These are phyloP conservation scores for Primulina tabacum DNA, from an alignment of 257 asterid genomes.

Conservation along the genomic window DNA sequence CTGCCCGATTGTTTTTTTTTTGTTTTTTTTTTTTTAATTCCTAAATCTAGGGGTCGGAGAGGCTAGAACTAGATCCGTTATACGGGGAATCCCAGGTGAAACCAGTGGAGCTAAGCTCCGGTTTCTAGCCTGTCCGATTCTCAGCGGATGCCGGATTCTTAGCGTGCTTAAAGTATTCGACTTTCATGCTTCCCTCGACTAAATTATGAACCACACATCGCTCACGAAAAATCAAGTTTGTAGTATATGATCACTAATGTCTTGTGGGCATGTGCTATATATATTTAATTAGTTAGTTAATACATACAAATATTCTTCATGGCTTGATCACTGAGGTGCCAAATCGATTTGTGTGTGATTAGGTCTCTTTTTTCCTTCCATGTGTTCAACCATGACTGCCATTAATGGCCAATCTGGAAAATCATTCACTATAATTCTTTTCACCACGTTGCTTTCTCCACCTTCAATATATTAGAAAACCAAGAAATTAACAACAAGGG, in stretches of 20 bases:
- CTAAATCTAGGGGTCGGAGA: no score
- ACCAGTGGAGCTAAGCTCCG: no score
- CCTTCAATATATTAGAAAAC: constrained; percentile 32
- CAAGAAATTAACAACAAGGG: background rate
- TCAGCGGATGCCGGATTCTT: no score
- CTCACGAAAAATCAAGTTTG: background rate
- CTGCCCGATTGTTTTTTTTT: no score
- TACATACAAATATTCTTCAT: constrained; percentile 79
- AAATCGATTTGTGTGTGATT: constrained; percentile 60
- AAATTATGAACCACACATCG: background rate
- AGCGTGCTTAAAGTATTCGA: no score
- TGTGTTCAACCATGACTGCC: constrained; percentile 79
- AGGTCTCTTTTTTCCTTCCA: constrained; percentile 81
- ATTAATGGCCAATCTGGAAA: constrained; percentile 81
- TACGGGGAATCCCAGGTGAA: no score
- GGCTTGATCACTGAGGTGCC: constrained; percentile 84
- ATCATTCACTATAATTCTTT: constrained; percentile 37
- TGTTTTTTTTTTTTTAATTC: no score
- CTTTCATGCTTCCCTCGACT: background rate
- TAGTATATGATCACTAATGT: background rate
- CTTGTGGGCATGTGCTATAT: background rate
- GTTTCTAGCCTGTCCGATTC: no score
- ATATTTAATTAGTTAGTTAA: no score
- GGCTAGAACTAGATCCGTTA: no score
- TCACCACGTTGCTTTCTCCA: constrained; percentile 25